Conservation (phyloP, 768 basidiomycete species). For the Psilocybe cyanescens region DNA sequence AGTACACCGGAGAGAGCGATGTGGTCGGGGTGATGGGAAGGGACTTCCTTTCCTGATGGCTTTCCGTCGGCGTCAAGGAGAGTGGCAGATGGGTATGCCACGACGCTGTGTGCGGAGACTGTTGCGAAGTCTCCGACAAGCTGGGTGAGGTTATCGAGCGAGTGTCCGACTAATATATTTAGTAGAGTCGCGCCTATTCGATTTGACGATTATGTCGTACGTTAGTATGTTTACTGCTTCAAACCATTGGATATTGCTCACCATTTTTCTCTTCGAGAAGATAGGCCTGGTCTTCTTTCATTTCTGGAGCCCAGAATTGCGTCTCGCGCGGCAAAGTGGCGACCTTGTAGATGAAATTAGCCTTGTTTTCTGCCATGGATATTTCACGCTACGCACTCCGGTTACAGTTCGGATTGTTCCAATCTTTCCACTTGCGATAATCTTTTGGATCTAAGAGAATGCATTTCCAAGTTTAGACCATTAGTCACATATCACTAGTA, state of each 20-base stretch:
- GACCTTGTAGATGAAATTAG: no score
- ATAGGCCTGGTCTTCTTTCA: background rate
- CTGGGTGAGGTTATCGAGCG: conserved; percentile 29
- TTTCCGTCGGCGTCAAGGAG: conserved; percentile 28
- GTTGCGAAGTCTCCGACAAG: conserved; percentile 35
- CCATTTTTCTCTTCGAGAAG: background rate
- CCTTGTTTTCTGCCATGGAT: no score
- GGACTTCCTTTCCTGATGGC: conserved; percentile 26
- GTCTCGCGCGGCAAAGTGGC: background rate
- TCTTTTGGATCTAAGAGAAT: conserved; percentile 33
- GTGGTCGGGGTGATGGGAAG: conserved; percentile 28
- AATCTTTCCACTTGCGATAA: conserved; percentile 4
- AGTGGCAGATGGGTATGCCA: conserved; percentile 27
- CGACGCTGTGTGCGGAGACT: conserved; percentile 28
- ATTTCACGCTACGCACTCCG: background rate
- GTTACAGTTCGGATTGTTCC: background rate
- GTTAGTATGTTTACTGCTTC: conserved; percentile 17
- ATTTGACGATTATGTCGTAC: background rate
- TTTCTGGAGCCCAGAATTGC: background rate
- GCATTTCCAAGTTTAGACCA: background rate
- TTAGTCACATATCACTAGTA: background rate
- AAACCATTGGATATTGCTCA: background rate
- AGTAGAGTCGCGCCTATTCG: background rate
- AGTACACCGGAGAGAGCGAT: conserved; percentile 32
- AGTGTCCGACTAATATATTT: conserved; percentile 25